Conservation (phyloP, 2,329 filamentous ascomycete species). For the Trichoderma sp. region DNA sequence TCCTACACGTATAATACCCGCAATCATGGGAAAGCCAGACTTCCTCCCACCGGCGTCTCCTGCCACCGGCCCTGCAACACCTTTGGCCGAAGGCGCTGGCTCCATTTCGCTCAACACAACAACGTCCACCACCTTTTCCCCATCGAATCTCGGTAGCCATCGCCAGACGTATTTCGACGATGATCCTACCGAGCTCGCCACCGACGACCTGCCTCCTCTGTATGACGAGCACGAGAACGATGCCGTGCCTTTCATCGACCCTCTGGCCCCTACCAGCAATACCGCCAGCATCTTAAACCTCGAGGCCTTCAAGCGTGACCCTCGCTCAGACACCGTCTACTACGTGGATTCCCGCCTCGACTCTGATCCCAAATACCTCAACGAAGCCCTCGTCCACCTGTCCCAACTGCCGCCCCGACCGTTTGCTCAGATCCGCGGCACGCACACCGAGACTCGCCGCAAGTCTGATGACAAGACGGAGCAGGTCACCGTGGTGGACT, state of each 20-base stretch:
- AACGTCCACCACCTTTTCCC: slow-evolving; percentile 21
- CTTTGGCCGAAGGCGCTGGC: slow-evolving; percentile 28
- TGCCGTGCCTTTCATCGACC: slow-evolving; percentile 23
- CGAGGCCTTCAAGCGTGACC: slow-evolving; percentile 32
- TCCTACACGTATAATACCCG: background rate
- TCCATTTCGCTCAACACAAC: slow-evolving; percentile 29
- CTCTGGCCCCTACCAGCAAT: slow-evolving; percentile 29
- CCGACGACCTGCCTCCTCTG: slow-evolving; percentile 45
- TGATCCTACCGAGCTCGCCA: slow-evolving; percentile 34
- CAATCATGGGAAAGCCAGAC: slow-evolving; percentile 29
- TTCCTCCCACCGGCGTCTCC: slow-evolving; percentile 14
- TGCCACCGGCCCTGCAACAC: slow-evolving; percentile 18
- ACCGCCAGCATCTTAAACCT: slow-evolving; percentile 25
- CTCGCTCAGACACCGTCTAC: slow-evolving; percentile 35
- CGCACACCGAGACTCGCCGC: slow-evolving; percentile 44
- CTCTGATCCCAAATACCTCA: slow-evolving; percentile 41
- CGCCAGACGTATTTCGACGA: slow-evolving; percentile 36
- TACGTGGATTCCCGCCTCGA: slow-evolving; percentile 48
- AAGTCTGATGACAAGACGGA: slow-evolving; percentile 34
- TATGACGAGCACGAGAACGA: slow-evolving; percentile 39
- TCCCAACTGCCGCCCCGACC: slow-evolving; percentile 51
- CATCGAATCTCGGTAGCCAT: slow-evolving; percentile 6
- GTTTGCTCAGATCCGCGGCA: slow-evolving; percentile 50
- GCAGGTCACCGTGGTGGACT: slow-evolving; percentile 54
- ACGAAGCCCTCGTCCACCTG: slow-evolving; percentile 43